Base-by-base conservation (phyloP, 1,139 yeast species). In the Saccharomyces uvarum region DNA sequence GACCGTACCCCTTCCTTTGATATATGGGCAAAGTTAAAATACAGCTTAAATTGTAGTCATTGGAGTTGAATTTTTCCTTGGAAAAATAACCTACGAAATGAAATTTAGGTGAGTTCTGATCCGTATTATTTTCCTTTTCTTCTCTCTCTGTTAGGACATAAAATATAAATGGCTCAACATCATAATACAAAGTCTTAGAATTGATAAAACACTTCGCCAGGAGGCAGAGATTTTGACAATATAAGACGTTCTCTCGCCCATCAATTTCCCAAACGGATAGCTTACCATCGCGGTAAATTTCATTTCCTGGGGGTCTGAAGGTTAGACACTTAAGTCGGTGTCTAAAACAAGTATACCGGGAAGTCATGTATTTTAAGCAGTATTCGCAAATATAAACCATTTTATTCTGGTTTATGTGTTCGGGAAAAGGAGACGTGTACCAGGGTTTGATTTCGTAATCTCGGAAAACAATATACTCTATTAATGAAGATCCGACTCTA, bases 341-440 rank as follows among this genome's bases (percentile, higher is more conserved):
- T 32, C 98, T 77, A 60, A 78, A 75, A 53, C 82, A 77, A 0
- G 86, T 82, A 58, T 78, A 82, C 26, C 87, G 83, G 0, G 91
- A 83, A 50, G 78, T 79, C 84, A 85, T 85, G 68, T 89, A 91
- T 70, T 87, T 85, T 56, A 93, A 73, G 67, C 99, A 93, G 64
- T 79, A 84, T 64, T 89, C 95, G 70, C 99, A 93, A 16, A 93
- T 78, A 66, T 84, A 85, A 50, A 93, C 71, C 3, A 82, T 77
- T 49, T 75, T 75, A 52, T 83, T 80, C 48, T 77, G 78, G 38
- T 89, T 81, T 64, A 83, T 88, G 65, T 89, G 96, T 59, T 87
- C 90, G 0, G 99, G 97, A 66, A 88, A 93, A 0, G 98, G 98
- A 0, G 97, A 86, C 3, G 88, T 81, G 69, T 88, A 90, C 97